phyloP scores from a whole-genome alignment of 768 basidiomycete genomes.

The Boletus sensibilis region DNA sequence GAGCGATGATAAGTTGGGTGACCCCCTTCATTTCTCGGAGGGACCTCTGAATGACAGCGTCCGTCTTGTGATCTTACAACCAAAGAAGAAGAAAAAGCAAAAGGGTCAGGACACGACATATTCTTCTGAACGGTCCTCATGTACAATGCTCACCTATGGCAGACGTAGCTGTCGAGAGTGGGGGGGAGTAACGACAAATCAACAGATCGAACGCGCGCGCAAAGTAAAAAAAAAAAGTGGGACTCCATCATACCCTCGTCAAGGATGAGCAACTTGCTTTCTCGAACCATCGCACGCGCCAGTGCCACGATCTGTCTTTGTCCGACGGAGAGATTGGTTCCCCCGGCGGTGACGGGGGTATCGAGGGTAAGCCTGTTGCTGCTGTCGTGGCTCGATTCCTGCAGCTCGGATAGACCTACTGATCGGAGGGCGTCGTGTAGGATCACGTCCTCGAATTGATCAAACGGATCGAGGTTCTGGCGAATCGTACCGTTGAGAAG shows the following conservation, averaged over 20 bases:
- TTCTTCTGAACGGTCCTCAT: too few species aligned
- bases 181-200: not conserved
- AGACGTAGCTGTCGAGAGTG: conserved; percentile 2
- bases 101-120: not conserved
- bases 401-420: conserved; percentile 36
- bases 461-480: conserved; percentile 51
- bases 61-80: conserved; percentile 5
- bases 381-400: conserved; percentile 25
- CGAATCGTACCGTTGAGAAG: conserved; percentile 45
- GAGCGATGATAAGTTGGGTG: conserved; percentile 11
- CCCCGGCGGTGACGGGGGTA: conserved; percentile 39
- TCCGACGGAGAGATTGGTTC: conserved; percentile 40
- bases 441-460: conserved; percentile 44
- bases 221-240: too few species aligned
- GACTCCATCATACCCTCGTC: conserved; percentile 36
- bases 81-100: not conserved
- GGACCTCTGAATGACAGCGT: conserved; percentile 6
- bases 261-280: conserved; percentile 45
- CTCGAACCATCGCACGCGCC: conserved; percentile 40
- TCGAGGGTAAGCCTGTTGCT: conserved; percentile 40
- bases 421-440: conserved; percentile 41
- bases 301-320: conserved; percentile 50
- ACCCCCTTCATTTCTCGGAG: conserved; percentile 5
- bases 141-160: conserved; percentile 3
- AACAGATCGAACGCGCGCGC: not conserved